phyloP scores from a whole-genome alignment of 2,329 filamentous ascomycete species.

The Sporothrix luriei region DNA sequence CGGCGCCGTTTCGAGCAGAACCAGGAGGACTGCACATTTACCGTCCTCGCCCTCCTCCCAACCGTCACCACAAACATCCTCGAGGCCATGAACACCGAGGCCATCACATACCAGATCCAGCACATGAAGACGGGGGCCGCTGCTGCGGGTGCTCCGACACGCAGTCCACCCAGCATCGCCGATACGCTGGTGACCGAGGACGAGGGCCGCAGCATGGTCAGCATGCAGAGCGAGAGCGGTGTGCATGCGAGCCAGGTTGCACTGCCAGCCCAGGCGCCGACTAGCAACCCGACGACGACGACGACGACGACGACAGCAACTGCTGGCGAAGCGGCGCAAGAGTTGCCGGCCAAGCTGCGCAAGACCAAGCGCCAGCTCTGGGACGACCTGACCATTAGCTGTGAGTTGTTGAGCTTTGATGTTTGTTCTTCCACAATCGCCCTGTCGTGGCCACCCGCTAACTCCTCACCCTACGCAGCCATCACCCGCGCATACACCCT shows the following conservation, averaged over 20 bases:
- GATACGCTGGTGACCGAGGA: conserved; percentile 79
- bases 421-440: neutral
- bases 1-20: conserved; percentile 97
- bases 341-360: conserved; percentile 39
- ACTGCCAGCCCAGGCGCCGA: conserved; percentile 49
- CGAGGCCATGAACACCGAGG: conserved; percentile 84
- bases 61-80: conserved; percentile 89
- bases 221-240: conserved; percentile 78
- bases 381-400: conserved; percentile 96
- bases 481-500: conserved; percentile 90
- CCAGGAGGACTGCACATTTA: conserved; percentile 98
- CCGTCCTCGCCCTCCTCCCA: conserved; percentile 90
- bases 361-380: conserved; percentile 92
- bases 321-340: conserved; percentile 38
- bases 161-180: conserved; percentile 61
- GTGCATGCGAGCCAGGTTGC: conserved; percentile 78
- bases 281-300: conserved; percentile 17
- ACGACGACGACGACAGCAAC: neutral
- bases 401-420: conserved; percentile 56
- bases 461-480: conserved; percentile 53
- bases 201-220: conserved; percentile 73
- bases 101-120: conserved; percentile 90
- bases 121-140: conserved; percentile 71
- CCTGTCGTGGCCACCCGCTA: neutral
- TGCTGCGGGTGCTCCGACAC: conserved; percentile 49